Conservation (phyloP, 1,284 basidiomycete genomes). For the Puccinia horiana region DNA sequence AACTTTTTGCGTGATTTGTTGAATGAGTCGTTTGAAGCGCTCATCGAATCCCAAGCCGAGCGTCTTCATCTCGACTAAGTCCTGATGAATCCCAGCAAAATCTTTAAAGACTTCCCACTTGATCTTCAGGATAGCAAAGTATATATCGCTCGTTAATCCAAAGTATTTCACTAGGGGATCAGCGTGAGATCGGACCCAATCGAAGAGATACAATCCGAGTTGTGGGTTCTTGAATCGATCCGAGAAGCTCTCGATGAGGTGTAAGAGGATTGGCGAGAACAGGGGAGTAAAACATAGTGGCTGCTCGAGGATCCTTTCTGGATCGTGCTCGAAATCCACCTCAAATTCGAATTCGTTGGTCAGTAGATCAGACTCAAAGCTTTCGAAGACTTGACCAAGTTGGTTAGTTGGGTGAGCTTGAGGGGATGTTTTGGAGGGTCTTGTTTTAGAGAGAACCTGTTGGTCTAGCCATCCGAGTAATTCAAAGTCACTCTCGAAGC, state of each 20-base stretch:
- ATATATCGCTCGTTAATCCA: slow-evolving; percentile 28
- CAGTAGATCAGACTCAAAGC: not conserved
- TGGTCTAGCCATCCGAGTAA: slow-evolving; percentile 31
- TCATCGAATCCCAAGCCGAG: slow-evolving; percentile 31
- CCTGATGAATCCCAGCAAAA: slow-evolving; percentile 12
- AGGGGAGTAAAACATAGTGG: slow-evolving; percentile 29
- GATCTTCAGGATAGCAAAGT: not conserved
- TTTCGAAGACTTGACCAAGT: not conserved
- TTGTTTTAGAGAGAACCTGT: slow-evolving; percentile 8
- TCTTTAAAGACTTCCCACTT: not conserved
- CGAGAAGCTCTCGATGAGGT: slow-evolving; percentile 20
- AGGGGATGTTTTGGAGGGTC: not conserved
- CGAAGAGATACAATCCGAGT: slow-evolving; percentile 27
- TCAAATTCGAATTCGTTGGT: not conserved
- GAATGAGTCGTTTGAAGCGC: slow-evolving; percentile 13
- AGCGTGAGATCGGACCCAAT: slow-evolving; percentile 15
- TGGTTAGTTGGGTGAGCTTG: not conserved
- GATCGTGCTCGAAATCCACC: not conserved
- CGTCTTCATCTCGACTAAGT: slow-evolving; percentile 31
- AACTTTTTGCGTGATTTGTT: not conserved
- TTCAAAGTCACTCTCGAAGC: slow-evolving; percentile 9
- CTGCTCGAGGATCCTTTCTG: not conserved
- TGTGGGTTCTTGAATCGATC: slow-evolving; percentile 12
- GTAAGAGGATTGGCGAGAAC: slow-evolving; percentile 23
- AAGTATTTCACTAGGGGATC: slow-evolving; percentile 33